Evolutionary conservation across 306 rosid species (phyloP).

Genomic region (Glycine latifolia): DNA sequence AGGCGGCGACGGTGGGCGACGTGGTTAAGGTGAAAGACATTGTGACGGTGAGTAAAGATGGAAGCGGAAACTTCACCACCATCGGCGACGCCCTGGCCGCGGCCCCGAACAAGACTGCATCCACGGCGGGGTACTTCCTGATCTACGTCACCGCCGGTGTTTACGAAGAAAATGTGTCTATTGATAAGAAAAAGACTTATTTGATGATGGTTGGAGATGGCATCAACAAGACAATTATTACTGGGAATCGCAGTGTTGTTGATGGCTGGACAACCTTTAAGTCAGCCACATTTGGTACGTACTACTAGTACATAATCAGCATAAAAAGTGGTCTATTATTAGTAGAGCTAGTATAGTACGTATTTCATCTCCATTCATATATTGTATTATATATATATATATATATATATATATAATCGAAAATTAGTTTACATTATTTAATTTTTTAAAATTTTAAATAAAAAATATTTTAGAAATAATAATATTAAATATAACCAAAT

Average conservation of each 20-base stretch:
- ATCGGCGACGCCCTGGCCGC: conserved; percentile 72
- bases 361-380: too few species aligned
- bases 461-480: too few species aligned
- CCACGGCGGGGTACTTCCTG: conserved; percentile 63
- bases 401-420: too few species aligned
- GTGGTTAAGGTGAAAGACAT: conserved; percentile 58
- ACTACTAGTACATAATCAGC: neutral
- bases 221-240: conserved; percentile 68
- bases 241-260: conserved; percentile 70
- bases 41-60: conserved; percentile 70
- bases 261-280: conserved; percentile 80
- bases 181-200: conserved; percentile 64
- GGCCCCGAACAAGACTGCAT: conserved; percentile 66
- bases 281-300: conserved; percentile 78
- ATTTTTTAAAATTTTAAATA: too few species aligned
- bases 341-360: too few species aligned
- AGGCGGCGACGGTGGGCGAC: neutral
- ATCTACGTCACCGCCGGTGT: conserved; percentile 74
- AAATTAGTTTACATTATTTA: too few species aligned
- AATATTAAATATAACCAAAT: too few species aligned
- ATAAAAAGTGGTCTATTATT: too few species aligned
- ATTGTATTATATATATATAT: too few species aligned
- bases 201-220: conserved; percentile 88
- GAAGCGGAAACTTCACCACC: conserved; percentile 73
- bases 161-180: conserved; percentile 70